phyloP scores from a whole-genome alignment of 2,329 filamentous ascomycete genomes.

The Ophiostoma sp. region DNA sequence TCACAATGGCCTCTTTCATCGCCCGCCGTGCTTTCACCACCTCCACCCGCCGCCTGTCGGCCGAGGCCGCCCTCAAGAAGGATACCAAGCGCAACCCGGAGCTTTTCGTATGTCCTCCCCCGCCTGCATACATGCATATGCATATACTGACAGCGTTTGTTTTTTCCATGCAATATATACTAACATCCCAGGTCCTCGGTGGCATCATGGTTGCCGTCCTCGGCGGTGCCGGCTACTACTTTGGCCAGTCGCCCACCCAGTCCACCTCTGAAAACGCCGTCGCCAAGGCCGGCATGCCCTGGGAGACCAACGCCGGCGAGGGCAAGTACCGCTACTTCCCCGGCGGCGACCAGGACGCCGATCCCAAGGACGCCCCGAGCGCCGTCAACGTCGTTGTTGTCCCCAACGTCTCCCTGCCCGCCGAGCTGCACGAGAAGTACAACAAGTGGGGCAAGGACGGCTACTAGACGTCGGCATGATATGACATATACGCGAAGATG shows the following conservation, averaged over 20 bases:
- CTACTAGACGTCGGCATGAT: constrained; percentile 49
- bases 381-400: constrained; percentile 93
- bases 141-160: neutral
- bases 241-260: constrained; percentile 78
- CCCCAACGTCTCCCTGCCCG: constrained; percentile 87
- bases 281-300: constrained; percentile 77
- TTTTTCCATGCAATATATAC: neutral
- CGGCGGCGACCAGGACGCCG: constrained; percentile 69
- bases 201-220: constrained; percentile 87
- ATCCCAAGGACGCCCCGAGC: constrained; percentile 84
- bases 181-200: constrained; percentile 67
- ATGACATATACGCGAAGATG: neutral
- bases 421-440: constrained; percentile 90
- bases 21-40: constrained; percentile 54
- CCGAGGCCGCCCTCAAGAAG: constrained; percentile 47
- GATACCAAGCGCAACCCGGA: constrained; percentile 54
- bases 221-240: constrained; percentile 83
- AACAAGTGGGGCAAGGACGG: constrained; percentile 99
- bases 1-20: constrained; percentile 51
- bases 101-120: constrained; percentile 39
- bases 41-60: constrained; percentile 33
- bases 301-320: constrained; percentile 64
- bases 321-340: constrained; percentile 78
- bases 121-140: neutral
- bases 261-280: constrained; percentile 75